Evolutionary conservation across 805 yeast genomes (phyloP), one percentile per base, ranked within the genome.

Genomic region (Sporopachydermia lactativora): DNA sequence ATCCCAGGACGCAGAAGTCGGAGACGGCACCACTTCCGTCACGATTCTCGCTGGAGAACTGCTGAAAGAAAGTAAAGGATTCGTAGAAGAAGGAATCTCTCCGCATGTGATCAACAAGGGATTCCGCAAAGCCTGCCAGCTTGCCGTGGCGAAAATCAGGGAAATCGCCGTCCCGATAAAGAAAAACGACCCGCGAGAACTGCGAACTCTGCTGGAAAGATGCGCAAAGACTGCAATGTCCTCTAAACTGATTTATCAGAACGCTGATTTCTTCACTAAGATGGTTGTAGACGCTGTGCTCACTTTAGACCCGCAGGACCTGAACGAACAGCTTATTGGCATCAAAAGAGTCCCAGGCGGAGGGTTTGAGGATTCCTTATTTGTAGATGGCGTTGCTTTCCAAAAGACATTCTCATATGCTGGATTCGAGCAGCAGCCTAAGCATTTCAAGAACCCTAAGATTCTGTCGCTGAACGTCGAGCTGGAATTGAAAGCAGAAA

Each of bases 211-310:
- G 50, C 68, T 89, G 49, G 92, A 81, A 56, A 77, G 86, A 61
- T 88, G 96, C 64, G 98, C 99, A 8, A 77, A 77, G 47, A 92
- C 99, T 4, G 96, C 98, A 36, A 92, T 92, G 97, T 80, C 94
- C 11, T 86, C 96, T 16, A 92, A 92, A 57, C 68, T 92, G 50
- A 88, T 92, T 54, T 77, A 84, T 57, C 80, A 79, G 49, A 92
- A 92, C 62, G 71, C 95, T 4, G 77, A 71, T 31, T 86, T 92
- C 53, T 92, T 89, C 68, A 84, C 96, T 36, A 81, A 85, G 53
- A 85, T 92, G 95, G 95, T 82, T 6, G 98, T 92, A 16, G 95
- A 89, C 59, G 92, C 98, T 0, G 97, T 92, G 15, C 66, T 84
- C 48, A 70, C 89, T 14, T 68, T 92, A 52, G 96, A 89, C 54